Percentiles rank a stretch among this genome's conserved stretches.
Conservation (phyloP, 352 stramenopile genomes). For the Pythium sukuiense region DNA sequence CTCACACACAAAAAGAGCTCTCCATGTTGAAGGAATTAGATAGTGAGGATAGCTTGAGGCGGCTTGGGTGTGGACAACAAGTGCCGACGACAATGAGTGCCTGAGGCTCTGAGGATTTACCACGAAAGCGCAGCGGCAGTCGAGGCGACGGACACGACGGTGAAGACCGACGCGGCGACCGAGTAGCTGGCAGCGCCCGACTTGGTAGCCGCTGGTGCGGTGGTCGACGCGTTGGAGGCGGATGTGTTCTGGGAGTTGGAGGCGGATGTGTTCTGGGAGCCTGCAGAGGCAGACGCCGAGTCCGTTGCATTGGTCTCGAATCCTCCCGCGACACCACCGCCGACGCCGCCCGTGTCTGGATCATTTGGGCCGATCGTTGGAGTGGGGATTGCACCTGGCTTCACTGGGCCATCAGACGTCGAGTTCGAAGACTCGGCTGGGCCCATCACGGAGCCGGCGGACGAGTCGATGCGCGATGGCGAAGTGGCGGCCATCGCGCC, state of each 20-base stretch:
- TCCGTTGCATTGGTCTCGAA: conserved; percentile 9
- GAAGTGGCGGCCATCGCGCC: conserved; percentile 14
- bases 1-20: neutral
- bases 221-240: conserved; percentile 2
- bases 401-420: conserved; percentile 13
- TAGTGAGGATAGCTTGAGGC: neutral
- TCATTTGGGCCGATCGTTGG: neutral
- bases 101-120: conserved; percentile 3
- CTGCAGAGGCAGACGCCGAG: too few relatives aligned
- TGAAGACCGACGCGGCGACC: conserved; percentile 10
- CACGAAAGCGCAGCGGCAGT: conserved; percentile 20
- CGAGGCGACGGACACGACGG: conserved; percentile 18
- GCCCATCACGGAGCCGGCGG: conserved; percentile 23
- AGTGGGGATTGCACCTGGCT: conserved; percentile 15
- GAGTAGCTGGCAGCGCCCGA: conserved; percentile 1
- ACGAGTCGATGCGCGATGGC: conserved; percentile 27
- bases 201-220: conserved; percentile 12
- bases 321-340: conserved; percentile 3
- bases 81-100: too few relatives aligned
- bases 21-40: conserved; percentile 7
- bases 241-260: neutral
- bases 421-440: conserved; percentile 9
- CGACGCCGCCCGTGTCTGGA: conserved; percentile 11
- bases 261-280: neutral
- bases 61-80: too few relatives aligned